Evolutionary conservation across 2,329 filamentous ascomycete genomes (phyloP).

Genomic region (Penicillium sp.): DNA sequence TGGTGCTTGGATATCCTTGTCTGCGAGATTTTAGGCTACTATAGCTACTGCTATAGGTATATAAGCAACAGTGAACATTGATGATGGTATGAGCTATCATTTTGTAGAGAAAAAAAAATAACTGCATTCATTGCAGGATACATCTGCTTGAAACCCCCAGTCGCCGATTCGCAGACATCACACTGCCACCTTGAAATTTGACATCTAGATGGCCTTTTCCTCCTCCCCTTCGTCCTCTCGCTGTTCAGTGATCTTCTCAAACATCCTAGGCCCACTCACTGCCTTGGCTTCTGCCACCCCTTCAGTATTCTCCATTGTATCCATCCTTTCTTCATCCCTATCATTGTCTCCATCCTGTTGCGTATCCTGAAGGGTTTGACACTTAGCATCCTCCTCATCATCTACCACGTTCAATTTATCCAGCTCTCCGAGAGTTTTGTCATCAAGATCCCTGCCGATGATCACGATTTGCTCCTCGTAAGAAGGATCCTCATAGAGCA

Average conservation of each 20-base stretch:
- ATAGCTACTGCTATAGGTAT: no score
- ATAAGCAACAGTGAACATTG: neutral
- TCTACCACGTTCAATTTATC: constrained; percentile 6
- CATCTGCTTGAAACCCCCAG: no score
- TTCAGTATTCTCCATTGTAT: neutral
- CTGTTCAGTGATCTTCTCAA: neutral
- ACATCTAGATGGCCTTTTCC: neutral
- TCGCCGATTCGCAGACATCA: no score
- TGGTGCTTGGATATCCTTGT: neutral
- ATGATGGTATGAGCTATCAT: no score
- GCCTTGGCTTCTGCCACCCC: neutral
- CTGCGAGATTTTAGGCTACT: no score
- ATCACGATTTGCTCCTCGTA: constrained; percentile 45
- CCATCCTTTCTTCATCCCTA: neutral
- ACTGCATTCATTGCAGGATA: no score
- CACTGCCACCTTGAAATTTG: neutral
- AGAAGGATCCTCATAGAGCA: constrained; percentile 54
- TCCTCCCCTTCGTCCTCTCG: neutral
- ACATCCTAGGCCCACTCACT: no score
- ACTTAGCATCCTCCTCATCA: neutral
- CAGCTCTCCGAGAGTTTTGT: constrained; percentile 1
- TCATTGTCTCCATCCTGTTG: neutral
- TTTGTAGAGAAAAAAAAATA: no score
- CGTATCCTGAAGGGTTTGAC: neutral
- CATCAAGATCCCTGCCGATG: constrained; percentile 24